Evolutionary conservation across 495 filamentous ascomycete species (phyloP).

Genomic region (Xylona heveae): DNA sequence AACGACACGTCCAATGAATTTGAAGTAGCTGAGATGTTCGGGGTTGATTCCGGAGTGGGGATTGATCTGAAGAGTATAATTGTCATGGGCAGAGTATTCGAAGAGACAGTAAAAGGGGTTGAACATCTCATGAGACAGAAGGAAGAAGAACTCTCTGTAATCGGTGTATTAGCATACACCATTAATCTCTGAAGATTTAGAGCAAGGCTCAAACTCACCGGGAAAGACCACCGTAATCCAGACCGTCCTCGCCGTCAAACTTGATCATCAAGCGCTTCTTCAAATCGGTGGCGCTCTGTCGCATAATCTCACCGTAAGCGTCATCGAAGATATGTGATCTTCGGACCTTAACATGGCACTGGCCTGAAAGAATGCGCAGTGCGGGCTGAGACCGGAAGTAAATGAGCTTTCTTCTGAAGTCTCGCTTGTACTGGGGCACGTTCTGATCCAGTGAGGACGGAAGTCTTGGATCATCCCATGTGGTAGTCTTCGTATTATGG

Average conservation of each 20-base stretch:
- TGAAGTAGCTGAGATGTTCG: conserved; percentile 98
- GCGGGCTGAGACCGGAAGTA: conserved; percentile 98
- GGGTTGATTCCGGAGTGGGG: conserved; percentile 98
- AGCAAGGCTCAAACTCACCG: conserved; percentile 22
- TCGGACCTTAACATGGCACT: conserved; percentile 95
- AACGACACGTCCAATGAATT: conserved; percentile 97
- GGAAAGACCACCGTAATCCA: conserved; percentile 96
- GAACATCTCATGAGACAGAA: conserved; percentile 99
- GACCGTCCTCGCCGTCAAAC: conserved; percentile 93
- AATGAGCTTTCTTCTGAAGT: conserved; percentile 92
- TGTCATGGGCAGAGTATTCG: conserved; percentile 99
- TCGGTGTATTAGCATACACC: conserved; percentile 3
- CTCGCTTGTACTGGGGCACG: conserved; percentile 97
- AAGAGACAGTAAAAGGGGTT: conserved; percentile 99
- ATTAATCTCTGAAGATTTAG: background rate
- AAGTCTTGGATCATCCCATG: conserved; percentile 95
- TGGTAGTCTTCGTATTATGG: conserved; percentile 98
- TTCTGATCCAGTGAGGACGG: conserved; percentile 96
- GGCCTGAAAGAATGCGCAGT: conserved; percentile 80
- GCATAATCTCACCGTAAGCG: conserved; percentile 94
- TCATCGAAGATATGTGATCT: conserved; percentile 96
- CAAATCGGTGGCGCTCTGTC: conserved; percentile 84
- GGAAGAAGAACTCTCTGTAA: conserved; percentile 92
- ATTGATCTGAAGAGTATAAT: conserved; percentile 99
- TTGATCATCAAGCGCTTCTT: conserved; percentile 99